Evolutionary conservation across 2,329 filamentous ascomycete species (phyloP).

Genomic region (Daldinia sp.): DNA sequence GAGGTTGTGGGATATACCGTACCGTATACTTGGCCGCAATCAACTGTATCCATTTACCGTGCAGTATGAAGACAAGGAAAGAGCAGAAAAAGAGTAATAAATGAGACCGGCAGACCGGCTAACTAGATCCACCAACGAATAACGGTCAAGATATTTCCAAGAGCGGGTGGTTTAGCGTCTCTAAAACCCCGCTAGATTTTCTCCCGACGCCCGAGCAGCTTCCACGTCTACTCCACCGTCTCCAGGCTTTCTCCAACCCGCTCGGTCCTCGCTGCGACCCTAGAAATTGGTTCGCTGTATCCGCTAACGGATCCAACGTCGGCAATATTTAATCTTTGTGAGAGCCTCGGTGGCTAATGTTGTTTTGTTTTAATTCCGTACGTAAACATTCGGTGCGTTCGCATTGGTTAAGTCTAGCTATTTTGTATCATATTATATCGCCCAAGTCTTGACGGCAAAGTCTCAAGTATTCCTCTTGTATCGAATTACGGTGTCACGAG

Average conservation of each 20-base stretch:
- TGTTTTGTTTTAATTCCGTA: neutral
- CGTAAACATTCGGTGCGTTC: neutral
- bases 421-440: conserved; percentile 1
- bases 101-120: neutral
- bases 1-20: neutral
- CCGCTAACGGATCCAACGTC: conserved; percentile 23
- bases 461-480: neutral
- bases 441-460: neutral
- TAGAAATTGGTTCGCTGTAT: conserved; percentile 20
- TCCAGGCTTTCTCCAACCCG: conserved; percentile 29
- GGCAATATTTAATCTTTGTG: conserved; percentile 29
- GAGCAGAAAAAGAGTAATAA: too few species aligned
- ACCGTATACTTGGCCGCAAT: neutral
- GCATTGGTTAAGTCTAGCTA: neutral
- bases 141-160: conserved; percentile 36
- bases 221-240: conserved; percentile 26
- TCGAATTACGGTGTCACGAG: neutral
- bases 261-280: conserved; percentile 20
- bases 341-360: conserved; percentile 31
- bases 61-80: neutral
- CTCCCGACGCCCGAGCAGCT: conserved; percentile 39
- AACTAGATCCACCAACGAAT: conserved; percentile 25
- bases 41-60: neutral
- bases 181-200: conserved; percentile 39
- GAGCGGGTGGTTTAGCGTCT: neutral